Evolutionary conservation across 176 grass and related monocot species (phyloP), one percentile per base, ranked within the genome.

Genomic region (Phyllostachys edulis): DNA sequence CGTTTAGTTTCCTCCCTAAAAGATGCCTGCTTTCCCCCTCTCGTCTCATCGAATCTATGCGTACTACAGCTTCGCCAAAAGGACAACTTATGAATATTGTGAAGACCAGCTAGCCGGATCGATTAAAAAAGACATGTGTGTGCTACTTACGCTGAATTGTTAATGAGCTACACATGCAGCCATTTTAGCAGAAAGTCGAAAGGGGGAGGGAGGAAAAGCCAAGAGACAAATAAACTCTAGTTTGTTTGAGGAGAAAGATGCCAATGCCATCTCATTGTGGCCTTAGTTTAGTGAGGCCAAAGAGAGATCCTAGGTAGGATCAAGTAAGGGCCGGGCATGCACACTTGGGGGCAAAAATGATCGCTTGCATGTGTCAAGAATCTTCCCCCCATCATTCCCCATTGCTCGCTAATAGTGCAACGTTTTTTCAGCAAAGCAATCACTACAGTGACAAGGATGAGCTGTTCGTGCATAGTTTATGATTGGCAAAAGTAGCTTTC

Each of bases 281-380:
- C 16, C 62, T 79, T 83, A 80, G 80, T 89, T 86, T 86, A 86
- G 45, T 55, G 29, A 69, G 20, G 20, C 29, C 50, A 84, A 75
- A 75, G 81, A 47, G 70, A 49, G 68, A 82, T 86, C 70, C 63
- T 60, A 78, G 39, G 82, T 92, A 71, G 87, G 67, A 86, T 86
- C 79, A 79, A 67, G 56, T 46, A 24, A n/a, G 45, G 59, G 59
- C 77, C 59, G 77, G 60, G 46, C 17, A 38, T 41, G 18, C 79
- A 69, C 71, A 77, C 81, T 81, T 72, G 77, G 80, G 38, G 80
- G 40, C 57, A 77, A 67, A 82, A 77, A 92, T 86, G 75, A 86
- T 92, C 69, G 74, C 83, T 8, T 75, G 83, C 90, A 92, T 92
- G 83, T 92, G 90, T 86, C 83, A 86, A 80, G 87, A 92, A 92